phyloP scores from a whole-genome alignment of 2,329 filamentous ascomycete genomes.

The Myriangium duriaei region DNA sequence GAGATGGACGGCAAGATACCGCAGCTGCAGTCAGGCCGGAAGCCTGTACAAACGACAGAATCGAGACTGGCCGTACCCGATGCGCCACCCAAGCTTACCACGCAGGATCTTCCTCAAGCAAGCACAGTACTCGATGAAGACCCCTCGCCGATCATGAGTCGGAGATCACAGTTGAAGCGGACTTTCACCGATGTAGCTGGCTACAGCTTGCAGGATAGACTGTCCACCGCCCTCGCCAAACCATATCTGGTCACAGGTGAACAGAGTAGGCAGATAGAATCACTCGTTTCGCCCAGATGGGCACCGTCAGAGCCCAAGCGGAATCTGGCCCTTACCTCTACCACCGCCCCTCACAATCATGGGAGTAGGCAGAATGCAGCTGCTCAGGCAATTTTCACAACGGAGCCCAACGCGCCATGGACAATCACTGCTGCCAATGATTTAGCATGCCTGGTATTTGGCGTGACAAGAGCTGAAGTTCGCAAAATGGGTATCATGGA shows the following conservation, averaged over 20 bases:
- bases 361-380: slow-evolving; percentile 81
- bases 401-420: slow-evolving; percentile 81
- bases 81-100: not conserved
- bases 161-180: slow-evolving; percentile 49
- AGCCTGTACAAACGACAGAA: not conserved
- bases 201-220: slow-evolving; percentile 63
- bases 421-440: slow-evolving; percentile 96
- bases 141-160: slow-evolving; percentile 9
- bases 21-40: not conserved
- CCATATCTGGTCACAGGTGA: slow-evolving; percentile 51
- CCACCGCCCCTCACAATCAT: slow-evolving; percentile 57
- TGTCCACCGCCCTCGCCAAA: slow-evolving; percentile 73
- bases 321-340: slow-evolving; percentile 21
- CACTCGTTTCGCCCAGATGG: slow-evolving; percentile 20
- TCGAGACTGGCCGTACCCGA: not conserved
- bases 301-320: slow-evolving; percentile 18
- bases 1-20: slow-evolving; percentile 6
- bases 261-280: slow-evolving; percentile 14
- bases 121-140: slow-evolving; percentile 7
- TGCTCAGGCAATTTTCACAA: slow-evolving; percentile 94
- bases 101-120: slow-evolving; percentile 1
- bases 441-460: slow-evolving; percentile 91
- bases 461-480: slow-evolving; percentile 93
- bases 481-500: slow-evolving; percentile 90
- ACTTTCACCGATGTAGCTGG: slow-evolving; percentile 76